Conservation (phyloP, 371 early-diverging fungal genomes). For the Lichtheimia ramosa region DNA sequence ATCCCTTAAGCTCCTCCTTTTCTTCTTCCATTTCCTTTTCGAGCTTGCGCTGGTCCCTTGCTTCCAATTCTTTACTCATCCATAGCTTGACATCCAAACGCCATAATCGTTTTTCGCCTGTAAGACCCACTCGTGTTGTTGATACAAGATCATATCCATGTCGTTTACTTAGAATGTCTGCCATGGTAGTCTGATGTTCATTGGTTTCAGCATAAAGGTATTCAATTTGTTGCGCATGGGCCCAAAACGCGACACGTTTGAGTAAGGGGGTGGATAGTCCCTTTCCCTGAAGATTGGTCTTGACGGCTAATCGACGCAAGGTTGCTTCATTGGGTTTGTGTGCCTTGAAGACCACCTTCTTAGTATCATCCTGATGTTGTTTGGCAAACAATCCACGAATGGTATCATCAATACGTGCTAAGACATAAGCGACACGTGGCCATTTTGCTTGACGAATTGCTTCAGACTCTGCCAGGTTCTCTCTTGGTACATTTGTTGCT, state of each 20-base stretch:
- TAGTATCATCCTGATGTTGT: not conserved
- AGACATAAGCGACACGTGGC: slow-evolving; percentile 21
- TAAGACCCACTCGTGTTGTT: slow-evolving; percentile 26
- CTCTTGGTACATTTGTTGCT: not conserved
- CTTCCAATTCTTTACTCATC: slow-evolving; percentile 42
- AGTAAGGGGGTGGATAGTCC: slow-evolving; percentile 46
- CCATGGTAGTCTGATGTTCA: slow-evolving; percentile 33
- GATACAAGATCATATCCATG: slow-evolving; percentile 40
- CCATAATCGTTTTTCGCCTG: slow-evolving; percentile 29
- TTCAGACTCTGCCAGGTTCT: slow-evolving; percentile 16
- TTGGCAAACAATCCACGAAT: slow-evolving; percentile 21
- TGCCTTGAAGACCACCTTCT: slow-evolving; percentile 25
- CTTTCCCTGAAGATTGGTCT: slow-evolving; percentile 43
- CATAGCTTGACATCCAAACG: slow-evolving; percentile 48
- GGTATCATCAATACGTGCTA: slow-evolving; percentile 36
- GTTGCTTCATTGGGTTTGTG: slow-evolving; percentile 47
- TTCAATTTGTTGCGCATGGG: slow-evolving; percentile 44
- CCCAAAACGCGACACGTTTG: slow-evolving; percentile 51
- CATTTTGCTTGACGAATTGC: slow-evolving; percentile 34
- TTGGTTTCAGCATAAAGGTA: slow-evolving; percentile 49
- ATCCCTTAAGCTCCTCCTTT: slow-evolving; percentile 41
- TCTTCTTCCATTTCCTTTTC: slow-evolving; percentile 28
- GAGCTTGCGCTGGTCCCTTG: slow-evolving; percentile 21
- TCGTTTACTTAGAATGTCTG: slow-evolving; percentile 33
- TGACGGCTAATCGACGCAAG: slow-evolving; percentile 45